Evolutionary conservation across 2,329 filamentous ascomycete genomes (phyloP), one percentile per base, ranked within the genome.

Genomic region (Exophiala sp.): DNA sequence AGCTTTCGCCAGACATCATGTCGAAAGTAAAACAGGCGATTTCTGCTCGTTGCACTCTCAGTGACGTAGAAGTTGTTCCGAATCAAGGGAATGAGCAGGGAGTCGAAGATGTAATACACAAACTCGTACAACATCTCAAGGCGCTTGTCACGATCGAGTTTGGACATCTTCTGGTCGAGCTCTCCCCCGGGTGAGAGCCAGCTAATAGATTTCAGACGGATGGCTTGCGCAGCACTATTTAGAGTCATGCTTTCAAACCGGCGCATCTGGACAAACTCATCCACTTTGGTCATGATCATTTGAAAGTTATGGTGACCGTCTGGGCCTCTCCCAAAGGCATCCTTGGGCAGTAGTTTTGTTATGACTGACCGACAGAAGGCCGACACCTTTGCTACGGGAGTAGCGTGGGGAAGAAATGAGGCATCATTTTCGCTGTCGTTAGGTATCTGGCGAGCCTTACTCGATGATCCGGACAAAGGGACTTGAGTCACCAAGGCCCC

Each of bases 31-130:
- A 95, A 95, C 1, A 97, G 70, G 22, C 82, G 81, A 60, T 93
- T 88, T 13, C 85, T 82, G 63, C 95, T 81, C 1, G 75, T 74
- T 56, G 81, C 89, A 0, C 89, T 93, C 66, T 98, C 93, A 0
- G 93, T 98, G 30, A 96, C 86, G 63, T 97, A 91, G 62, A 98
- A 98, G 62, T 93, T 90, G 55, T 80, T 82, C 27, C 87, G 81
- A 41, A 97, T 78, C 6, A 98, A 75, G 8, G 93, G 91, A 60
- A 97, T 86, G 48, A 98, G 64, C 18, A 96, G 75, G 0, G 90
- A 96, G 67, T 98, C 93, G 62, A 98, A 93, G 2, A 95, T 58
- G 65, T 90, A 98, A 69, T 96, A 97, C 5, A 97, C 62, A 50
- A 97, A 82, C 65, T 98, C 93, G 46, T 82, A 70, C 42, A 96